These are phyloP conservation scores for Dryas octopetala DNA, from an alignment of 306 rosid species.

Conservation along the genomic window DNA sequence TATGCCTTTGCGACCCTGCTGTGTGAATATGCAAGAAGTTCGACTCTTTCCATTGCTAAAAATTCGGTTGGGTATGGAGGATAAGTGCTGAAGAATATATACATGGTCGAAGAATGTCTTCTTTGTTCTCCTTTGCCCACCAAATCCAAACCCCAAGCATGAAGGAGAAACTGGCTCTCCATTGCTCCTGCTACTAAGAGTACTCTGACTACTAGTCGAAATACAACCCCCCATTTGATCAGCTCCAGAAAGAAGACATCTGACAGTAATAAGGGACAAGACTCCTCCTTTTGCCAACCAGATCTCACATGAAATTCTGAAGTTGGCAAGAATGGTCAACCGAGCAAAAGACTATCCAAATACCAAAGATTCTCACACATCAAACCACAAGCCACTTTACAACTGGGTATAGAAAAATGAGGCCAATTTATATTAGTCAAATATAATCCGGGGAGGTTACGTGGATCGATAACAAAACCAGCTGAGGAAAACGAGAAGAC, in stretches of 20 bases:
- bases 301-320: constrained; percentile 57
- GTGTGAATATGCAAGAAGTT: constrained; percentile 77
- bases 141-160: constrained; percentile 41
- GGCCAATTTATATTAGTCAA: constrained; percentile 42
- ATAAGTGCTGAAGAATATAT: constrained; percentile 56
- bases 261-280: constrained; percentile 27
- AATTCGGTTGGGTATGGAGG: constrained; percentile 72
- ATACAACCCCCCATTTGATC: constrained; percentile 87
- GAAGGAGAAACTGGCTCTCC: constrained; percentile 59
- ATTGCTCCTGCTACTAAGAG: constrained; percentile 77
- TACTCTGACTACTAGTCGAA: constrained; percentile 77
- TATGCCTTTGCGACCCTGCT: constrained; percentile 93
- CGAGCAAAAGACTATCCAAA: constrained; percentile 33
- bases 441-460: constrained; percentile 28
- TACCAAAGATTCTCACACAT: constrained; percentile 40
- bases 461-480: constrained; percentile 36
- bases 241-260: constrained; percentile 53
- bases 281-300: constrained; percentile 33
- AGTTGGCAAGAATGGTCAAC: constrained; percentile 40
- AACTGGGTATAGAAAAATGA: constrained; percentile 36
- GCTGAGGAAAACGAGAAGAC: constrained; percentile 55
- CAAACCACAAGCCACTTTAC: constrained; percentile 42
- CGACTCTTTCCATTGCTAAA: constrained; percentile 79
- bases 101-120: constrained; percentile 72
- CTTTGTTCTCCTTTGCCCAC: constrained; percentile 60